A percentile compares a stretch with the other conserved stretches of the same genome.
Evolutionary conservation across 345 rosid genomes (phyloP).

Genomic region (Salix brachista): DNA sequence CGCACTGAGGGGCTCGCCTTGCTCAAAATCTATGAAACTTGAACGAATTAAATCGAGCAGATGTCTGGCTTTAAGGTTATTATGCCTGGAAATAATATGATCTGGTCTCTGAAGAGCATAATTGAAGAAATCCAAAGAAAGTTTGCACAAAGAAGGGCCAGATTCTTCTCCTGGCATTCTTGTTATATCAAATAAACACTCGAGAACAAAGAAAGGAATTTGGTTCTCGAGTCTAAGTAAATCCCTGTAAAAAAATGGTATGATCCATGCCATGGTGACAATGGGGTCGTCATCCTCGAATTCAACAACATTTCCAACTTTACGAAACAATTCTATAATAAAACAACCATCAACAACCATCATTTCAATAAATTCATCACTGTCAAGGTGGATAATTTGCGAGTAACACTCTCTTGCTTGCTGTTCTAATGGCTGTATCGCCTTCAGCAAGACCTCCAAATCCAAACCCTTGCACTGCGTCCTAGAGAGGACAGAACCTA

Average conservation of each 20-base stretch:
- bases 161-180: constrained; percentile 26
- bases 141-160: constrained; percentile 28
- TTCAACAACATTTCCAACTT: constrained; percentile 35
- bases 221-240: constrained; percentile 54
- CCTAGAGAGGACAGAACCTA: constrained; percentile 44
- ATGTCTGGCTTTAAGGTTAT: constrained; percentile 40
- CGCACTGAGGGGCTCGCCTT: neutral
- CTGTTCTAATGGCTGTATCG: constrained; percentile 35
- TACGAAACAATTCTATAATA: constrained; percentile 57
- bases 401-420: constrained; percentile 67
- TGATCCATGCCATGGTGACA: constrained; percentile 65
- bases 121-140: constrained; percentile 65
- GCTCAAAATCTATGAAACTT: constrained; percentile 40
- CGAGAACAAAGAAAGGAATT: constrained; percentile 64
- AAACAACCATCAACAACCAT: constrained; percentile 72
- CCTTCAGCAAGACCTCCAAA: constrained; percentile 44
- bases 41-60: constrained; percentile 65
- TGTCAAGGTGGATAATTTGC: constrained; percentile 38
- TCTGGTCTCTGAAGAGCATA: constrained; percentile 40
- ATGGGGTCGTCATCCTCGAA: constrained; percentile 61
- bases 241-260: constrained; percentile 66
- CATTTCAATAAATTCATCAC: constrained; percentile 54
- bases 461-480: constrained; percentile 16
- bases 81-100: constrained; percentile 23
- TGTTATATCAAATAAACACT: constrained; percentile 47